Evolutionary conservation across 306 rosid species (phyloP), one percentile per base, ranked within the genome.

Genomic region (Lathyrus tuberosus): DNA sequence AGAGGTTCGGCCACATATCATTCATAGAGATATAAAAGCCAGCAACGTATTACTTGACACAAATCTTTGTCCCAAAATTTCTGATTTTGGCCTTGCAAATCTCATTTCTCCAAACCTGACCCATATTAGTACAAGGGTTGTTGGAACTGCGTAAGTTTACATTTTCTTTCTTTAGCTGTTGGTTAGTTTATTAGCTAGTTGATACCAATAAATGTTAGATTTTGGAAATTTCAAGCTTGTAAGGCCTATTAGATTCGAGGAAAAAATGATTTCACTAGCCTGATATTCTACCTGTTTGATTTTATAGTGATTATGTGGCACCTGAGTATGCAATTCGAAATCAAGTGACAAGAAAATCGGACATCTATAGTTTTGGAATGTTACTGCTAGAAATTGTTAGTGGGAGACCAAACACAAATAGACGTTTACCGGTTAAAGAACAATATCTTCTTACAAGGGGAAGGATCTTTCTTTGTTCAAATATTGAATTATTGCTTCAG

Each of bases 61-160:
- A 68, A 79, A 86, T 37, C 79, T 91, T 15, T 62, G 65, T 4
- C 89, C 95, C 28, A 88, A 88, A 78, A 88, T 91, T 57, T 84
- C 97, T 46, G 95, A 91, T 82, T 91, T 92, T 71, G 98, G 98
- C 54, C 96, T 92, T 44, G 98, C 98, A 63, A 92, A 84, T 82
- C 79, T 92, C 28, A 84, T 92, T 33, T 72, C 89, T 5, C 79
- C 87, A 60, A 74, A 85, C 76, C 10, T 81, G 30, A 35, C 40
- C 2, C 40, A 35, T 35, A 35, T 35, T 35, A 35, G 40, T 7
- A 35, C 40, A 35, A 7, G 40, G 40, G 40, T 35, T 35, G 40
- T 10, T 35, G 40, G 40, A 35, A 35, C 40, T 6, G 40, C 40
- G 96, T 89, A 76, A 81, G 98, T 78, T 77, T 20, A 41, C 28